Evolutionary conservation across 139 green algal species (phyloP), one percentile per base, ranked within the genome.

Genomic region (Asterochloris sp.): DNA sequence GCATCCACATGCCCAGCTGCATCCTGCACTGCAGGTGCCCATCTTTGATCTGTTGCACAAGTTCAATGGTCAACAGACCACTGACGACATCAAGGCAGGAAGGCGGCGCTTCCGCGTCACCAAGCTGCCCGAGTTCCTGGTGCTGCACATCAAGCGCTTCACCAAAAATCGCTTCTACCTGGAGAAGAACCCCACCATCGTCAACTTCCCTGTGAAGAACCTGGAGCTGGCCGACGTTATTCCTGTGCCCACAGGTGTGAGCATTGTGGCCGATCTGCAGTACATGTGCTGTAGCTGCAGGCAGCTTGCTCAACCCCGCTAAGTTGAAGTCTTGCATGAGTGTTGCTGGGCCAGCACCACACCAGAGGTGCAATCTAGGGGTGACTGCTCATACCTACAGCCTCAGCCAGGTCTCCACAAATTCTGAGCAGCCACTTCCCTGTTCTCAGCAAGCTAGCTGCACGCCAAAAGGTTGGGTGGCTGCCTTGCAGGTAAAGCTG

Each of bases 141-240:
- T 94, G 38, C 85, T 98, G 54, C 92, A 98, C 86, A 92, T 98
- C 80, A 95, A 94, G 83, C 91, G 96, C 79, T 99, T 99, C 89
- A 94, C 91, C 17, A 97, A 96, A 78, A 98, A 98, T 91, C 95
- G 93, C 86, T 97, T 97, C 83, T 96, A 94, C 84, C 69, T 91
- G 23, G 95, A 98, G 90, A 99, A 99, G 90, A 99, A 99, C 89
- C 96, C 94, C 61, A 99, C 96, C 74, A 94, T 99, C 73, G 97
- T 99, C 28, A 99, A 98, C 86, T 99, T 99, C 84, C 96, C 97
- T 0, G 91, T 98, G 17, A 97, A 97, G 78, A 93, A 93, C 82
- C 85, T 99, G 85, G 93, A 98, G 73, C 85, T 99, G 71, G 47
- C 83, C 0, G 94, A 94, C 71, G 90, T 94, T 74, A 83, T 99